Percentiles rank a stretch among this genome's conserved stretches.
phyloP scores from a whole-genome alignment of 768 basidiomycete species.

The Boletus coccyginus region DNA sequence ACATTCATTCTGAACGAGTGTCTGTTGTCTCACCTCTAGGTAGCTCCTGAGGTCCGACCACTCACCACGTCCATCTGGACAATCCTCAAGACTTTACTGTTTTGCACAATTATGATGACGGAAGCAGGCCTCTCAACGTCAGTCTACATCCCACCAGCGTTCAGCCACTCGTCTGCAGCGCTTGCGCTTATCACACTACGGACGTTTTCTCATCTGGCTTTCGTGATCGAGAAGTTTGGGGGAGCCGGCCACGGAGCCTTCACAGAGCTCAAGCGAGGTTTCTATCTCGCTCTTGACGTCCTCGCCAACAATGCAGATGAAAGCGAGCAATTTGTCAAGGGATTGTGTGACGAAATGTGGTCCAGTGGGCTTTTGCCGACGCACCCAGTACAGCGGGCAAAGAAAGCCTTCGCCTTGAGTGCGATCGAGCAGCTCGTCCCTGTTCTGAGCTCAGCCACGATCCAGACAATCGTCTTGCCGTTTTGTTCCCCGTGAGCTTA shows the following conservation, averaged over 20 bases:
- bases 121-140: slow-evolving; percentile 58
- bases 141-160: slow-evolving; percentile 47
- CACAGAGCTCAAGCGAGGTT: slow-evolving; percentile 66
- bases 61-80: slow-evolving; percentile 58
- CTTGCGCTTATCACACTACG: slow-evolving; percentile 56
- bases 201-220: slow-evolving; percentile 65
- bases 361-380: slow-evolving; percentile 20
- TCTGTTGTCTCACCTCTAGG: slow-evolving; percentile 5
- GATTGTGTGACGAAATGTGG: slow-evolving; percentile 33
- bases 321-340: slow-evolving; percentile 38
- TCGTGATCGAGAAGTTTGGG: slow-evolving; percentile 79
- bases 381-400: slow-evolving; percentile 32
- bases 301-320: slow-evolving; percentile 43
- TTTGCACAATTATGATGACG: slow-evolving; percentile 65
- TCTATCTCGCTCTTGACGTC: slow-evolving; percentile 77
- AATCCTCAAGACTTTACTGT: slow-evolving; percentile 72
- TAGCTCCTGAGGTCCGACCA: slow-evolving; percentile 45
- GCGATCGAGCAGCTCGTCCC: slow-evolving; percentile 78
- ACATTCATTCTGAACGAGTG: slow-evolving; percentile 27
- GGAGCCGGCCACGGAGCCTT: slow-evolving; percentile 58
- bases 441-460: slow-evolving; percentile 48
- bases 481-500: slow-evolving; percentile 62
- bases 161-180: slow-evolving; percentile 37
- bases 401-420: slow-evolving; percentile 63
- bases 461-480: slow-evolving; percentile 56